These are phyloP conservation scores for Hyphopichia buzzinii DNA, from an alignment of 1,139 yeast species.

Conservation along the genomic window DNA sequence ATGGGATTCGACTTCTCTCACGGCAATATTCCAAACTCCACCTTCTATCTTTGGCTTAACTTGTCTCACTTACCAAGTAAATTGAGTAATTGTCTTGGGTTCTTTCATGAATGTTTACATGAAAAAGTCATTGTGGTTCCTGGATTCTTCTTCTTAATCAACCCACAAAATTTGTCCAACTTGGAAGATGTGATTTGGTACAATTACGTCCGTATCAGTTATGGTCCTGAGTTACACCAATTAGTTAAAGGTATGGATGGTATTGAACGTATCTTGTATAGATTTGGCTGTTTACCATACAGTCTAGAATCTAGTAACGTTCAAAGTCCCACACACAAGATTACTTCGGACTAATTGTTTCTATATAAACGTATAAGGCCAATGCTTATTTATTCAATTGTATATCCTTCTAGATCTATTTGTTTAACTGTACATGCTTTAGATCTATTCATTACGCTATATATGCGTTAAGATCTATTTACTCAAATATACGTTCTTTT, in stretches of 20 bases:
- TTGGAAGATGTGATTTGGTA: constrained; percentile 65
- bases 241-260: constrained; percentile 66
- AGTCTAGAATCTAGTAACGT: constrained; percentile 7
- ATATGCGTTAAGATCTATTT: too few species aligned
- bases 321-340: too few species aligned
- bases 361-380: too few species aligned
- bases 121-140: constrained; percentile 66
- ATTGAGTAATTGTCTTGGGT: constrained; percentile 60
- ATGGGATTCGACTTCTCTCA: constrained; percentile 59
- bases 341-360: too few species aligned
- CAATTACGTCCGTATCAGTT: constrained; percentile 59
- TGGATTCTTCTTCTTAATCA: constrained; percentile 65
- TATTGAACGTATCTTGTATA: constrained; percentile 53
- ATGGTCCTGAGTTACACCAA: constrained; percentile 60
- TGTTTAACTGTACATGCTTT: too few species aligned
- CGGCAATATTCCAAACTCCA: constrained; percentile 53
- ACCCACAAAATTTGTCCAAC: constrained; percentile 61
- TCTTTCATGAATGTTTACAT: constrained; percentile 67
- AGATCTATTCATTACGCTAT: too few species aligned
- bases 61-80: constrained; percentile 59
- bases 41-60: constrained; percentile 66
- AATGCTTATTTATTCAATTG: too few species aligned
- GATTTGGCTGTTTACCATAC: constrained; percentile 45
- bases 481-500: too few species aligned
- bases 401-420: too few species aligned